Base-by-base conservation (phyloP, 1,284 basidiomycete genomes). In the Ustilago loliicola region DNA sequence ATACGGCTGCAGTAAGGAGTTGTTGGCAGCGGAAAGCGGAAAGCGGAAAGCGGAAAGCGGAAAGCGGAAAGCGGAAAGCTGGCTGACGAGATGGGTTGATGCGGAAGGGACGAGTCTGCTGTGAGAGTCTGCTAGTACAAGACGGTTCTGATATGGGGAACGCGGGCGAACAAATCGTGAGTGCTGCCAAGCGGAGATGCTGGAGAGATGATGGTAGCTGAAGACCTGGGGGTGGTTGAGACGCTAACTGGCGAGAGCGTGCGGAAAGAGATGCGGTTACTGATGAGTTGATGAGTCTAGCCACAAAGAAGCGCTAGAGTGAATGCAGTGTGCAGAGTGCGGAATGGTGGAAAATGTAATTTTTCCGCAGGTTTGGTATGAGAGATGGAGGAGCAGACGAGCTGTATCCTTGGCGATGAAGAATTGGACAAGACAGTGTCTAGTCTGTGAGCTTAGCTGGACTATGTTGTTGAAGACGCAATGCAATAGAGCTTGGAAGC, bases 261-360 rank as follows among this genome's bases (percentile, higher is more conserved):
- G 15, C 38, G 15, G 42, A 7, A 29, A 0, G 17, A 50, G 23
- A 29, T 50, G 27, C 48, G 6, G 15, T 30, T 50, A 25, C 48
- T 50, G 25, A 17, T 27, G 13, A 29, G 17, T 13, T 29, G 25
- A 29, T 4, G n/a, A 15, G 25, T 30, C 55, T 58, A 48, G 56
- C 34, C 56, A 56, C 29, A 17, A 50, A 36, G 32, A 30, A 21
- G 66, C 23, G 52, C 58, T 51, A 60, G 25, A 40, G 19, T 48
- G 19, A 53, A 68, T 61, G 66, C 56, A 57, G 51, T 38, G 25
- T 38, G 58, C 64, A 40, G 64, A 47, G 32, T 19, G 23, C 30
- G 21, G 11, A 30, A 32, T 27, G 38, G 6, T 32, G 55, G 30
- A 38, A 57, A n/a, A 19, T 40, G 21, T 23, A 32, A 7, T 2